phyloP scores from a whole-genome alignment of 129 eudicot species.

The Gnaphalium uliginosum region DNA sequence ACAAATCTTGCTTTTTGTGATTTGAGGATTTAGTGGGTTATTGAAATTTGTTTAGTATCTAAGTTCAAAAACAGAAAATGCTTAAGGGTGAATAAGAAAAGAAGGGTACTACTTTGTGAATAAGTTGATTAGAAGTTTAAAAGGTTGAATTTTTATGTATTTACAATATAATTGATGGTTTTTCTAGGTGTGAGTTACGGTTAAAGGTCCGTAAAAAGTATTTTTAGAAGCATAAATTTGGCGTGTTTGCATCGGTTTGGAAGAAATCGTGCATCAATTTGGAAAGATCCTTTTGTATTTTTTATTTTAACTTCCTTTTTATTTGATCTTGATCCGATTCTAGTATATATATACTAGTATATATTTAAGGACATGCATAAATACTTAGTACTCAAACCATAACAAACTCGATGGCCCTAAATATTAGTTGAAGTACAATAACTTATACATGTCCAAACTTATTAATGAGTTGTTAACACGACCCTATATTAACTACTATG shows the following conservation, averaged over 20 bases:
- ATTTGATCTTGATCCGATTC: no score
- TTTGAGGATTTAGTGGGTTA: neutral
- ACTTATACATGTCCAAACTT: neutral
- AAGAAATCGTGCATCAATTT: neutral
- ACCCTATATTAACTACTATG: no score
- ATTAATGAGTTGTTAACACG: no score
- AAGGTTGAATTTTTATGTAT: neutral
- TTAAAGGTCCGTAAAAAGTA: no score
- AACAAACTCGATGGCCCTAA: no score
- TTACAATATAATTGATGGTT: neutral
- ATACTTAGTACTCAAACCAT: neutral
- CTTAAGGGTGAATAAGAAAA: neutral
- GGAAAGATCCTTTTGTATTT: no score
- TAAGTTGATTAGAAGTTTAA: neutral
- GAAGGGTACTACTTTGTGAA: neutral
- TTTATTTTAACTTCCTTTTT: no score
- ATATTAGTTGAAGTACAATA: no score
- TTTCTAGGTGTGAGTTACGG: neutral
- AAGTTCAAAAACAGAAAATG: neutral
- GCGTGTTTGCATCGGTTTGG: no score
- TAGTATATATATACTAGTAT: no score
- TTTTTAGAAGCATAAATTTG: neutral
- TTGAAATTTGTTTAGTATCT: neutral
- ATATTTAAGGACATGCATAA: no score
- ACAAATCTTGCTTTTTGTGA: neutral